phyloP scores from a whole-genome alignment of 129 eudicot genomes.

The Silybum marianum region DNA sequence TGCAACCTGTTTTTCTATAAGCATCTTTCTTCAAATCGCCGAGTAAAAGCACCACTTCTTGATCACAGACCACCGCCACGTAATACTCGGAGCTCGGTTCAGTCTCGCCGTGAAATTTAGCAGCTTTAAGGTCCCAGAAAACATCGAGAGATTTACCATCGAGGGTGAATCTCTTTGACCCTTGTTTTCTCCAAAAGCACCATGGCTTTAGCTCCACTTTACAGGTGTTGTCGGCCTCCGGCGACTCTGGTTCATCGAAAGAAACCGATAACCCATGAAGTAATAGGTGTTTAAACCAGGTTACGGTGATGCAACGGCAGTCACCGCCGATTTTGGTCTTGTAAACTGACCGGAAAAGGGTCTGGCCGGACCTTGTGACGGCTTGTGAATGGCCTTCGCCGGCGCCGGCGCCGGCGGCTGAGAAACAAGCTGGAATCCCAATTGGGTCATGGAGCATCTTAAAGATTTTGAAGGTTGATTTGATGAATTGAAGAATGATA shows the following conservation, averaged over 20 bases:
- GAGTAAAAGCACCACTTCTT: slow-evolving; percentile 72
- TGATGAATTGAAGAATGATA: slow-evolving; percentile 1
- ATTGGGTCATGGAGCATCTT: slow-evolving; percentile 68
- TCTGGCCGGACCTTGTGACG: slow-evolving; percentile 73
- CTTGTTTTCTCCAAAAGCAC: slow-evolving; percentile 95
- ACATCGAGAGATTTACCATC: slow-evolving; percentile 53
- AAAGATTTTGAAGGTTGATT: background rate
- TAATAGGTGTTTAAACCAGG: slow-evolving; percentile 88
- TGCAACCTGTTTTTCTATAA: slow-evolving; percentile 75
- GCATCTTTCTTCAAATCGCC: slow-evolving; percentile 90
- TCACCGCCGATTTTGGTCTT: slow-evolving; percentile 61
- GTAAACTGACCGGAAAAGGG: slow-evolving; percentile 73
- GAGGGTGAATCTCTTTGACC: slow-evolving; percentile 61
- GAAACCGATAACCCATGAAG: slow-evolving; percentile 87
- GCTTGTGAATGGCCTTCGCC: slow-evolving; percentile 45
- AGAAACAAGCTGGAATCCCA: slow-evolving; percentile 75
- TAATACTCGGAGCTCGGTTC: slow-evolving; percentile 90
- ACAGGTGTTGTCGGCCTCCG: slow-evolving; percentile 56
- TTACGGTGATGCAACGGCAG: slow-evolving; percentile 70
- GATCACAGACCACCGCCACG: slow-evolving; percentile 80
- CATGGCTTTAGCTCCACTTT: slow-evolving; percentile 96
- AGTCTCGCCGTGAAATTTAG: slow-evolving; percentile 77
- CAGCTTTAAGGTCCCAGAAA: slow-evolving; percentile 85
- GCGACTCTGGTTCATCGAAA: slow-evolving; percentile 44
- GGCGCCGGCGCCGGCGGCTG: slow-evolving; percentile 43